Percentiles rank a stretch among this genome's conserved stretches.
Conservation (phyloP, 108 stramenopile species). For the Cyclostephanos invisitatus region DNA sequence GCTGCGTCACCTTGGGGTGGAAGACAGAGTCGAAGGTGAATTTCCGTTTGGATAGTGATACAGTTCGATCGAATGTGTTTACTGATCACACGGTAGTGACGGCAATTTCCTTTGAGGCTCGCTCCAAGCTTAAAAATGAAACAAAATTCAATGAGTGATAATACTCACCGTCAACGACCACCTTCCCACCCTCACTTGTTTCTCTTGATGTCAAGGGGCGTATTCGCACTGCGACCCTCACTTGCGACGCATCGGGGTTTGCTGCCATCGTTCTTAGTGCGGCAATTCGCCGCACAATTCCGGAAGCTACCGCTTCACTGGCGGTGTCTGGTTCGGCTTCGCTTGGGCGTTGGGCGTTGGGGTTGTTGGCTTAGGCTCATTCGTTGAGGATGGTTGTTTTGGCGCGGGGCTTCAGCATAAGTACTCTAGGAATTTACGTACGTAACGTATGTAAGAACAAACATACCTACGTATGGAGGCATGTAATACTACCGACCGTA, state of each 20-base stretch:
- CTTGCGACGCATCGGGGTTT: conserved; percentile 40
- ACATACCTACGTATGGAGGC: no score
- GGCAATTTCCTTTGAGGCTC: neutral
- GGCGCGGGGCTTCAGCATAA: no score
- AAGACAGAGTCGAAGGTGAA: conserved; percentile 87
- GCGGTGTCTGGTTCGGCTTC: no score
- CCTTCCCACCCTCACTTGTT: conserved; percentile 63
- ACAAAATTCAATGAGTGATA: neutral
- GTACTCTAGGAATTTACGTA: no score
- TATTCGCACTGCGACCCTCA: conserved; percentile 80
- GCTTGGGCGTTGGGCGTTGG: no score
- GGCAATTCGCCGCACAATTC: neutral
- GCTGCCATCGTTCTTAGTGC: conserved; percentile 1
- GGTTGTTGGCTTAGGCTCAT: no score
- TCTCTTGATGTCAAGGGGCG: conserved; percentile 79
- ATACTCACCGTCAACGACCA: conserved; percentile 43
- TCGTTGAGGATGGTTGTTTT: no score
- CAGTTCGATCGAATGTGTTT: conserved; percentile 45
- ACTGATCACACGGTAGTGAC: conserved; percentile 4
- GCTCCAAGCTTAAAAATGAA: neutral
- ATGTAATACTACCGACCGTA: no score
- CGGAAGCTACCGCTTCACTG: no score
- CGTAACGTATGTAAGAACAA: no score
- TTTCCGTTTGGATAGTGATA: conserved; percentile 60
- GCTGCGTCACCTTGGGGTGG: conserved; percentile 57